A percentile compares a stretch with the other conserved stretches of the same genome.
These are phyloP conservation scores for Mortierella sp. DNA, from an alignment of 371 early-diverging fungal genomes.

Conservation along the genomic window DNA sequence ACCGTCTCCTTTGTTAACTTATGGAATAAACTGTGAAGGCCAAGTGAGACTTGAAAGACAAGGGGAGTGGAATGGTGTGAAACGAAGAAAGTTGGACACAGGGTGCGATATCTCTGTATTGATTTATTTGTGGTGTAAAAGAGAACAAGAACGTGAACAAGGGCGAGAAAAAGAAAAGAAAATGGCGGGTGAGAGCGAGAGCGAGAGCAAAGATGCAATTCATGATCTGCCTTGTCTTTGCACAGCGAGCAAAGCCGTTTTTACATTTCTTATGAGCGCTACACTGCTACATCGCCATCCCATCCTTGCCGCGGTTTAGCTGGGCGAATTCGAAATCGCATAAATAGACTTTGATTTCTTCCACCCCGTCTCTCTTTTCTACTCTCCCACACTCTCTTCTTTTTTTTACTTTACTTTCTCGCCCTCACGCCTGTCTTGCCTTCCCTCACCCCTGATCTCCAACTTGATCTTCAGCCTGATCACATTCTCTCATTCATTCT, in stretches of 20 bases:
- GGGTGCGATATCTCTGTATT: not conserved
- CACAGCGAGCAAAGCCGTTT: not conserved
- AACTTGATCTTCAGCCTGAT: not conserved
- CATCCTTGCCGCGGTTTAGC: not conserved
- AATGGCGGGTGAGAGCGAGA: no score
- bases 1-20: no score
- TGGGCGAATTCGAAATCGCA: conserved; percentile 9
- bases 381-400: not conserved
- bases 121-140: not conserved
- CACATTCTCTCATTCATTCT: not conserved
- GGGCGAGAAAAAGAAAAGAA: no score
- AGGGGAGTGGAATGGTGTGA: not conserved
- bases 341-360: not conserved
- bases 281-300: no score
- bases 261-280: not conserved
- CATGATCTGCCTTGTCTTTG: no score
- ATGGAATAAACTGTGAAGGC: no score
- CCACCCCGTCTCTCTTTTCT: no score
- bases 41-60: not conserved
- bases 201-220: no score
- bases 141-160: no score
- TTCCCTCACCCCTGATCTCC: not conserved
- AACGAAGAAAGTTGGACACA: not conserved
- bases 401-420: not conserved
- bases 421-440: not conserved